phyloP scores from a whole-genome alignment of 2,329 filamentous ascomycete species.

The Emergomyces pasteurianus region DNA sequence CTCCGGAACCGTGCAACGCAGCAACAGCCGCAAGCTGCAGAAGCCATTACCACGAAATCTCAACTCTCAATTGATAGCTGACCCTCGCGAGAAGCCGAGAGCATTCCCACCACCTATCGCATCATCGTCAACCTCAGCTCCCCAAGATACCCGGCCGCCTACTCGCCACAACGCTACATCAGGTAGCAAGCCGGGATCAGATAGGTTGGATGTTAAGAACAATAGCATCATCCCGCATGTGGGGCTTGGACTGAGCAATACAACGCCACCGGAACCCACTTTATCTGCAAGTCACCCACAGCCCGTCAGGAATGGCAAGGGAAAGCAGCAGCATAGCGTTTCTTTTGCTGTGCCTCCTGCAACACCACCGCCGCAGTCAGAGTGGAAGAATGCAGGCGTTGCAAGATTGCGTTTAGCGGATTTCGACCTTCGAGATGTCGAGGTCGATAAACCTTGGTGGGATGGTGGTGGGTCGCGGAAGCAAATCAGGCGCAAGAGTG shows the following conservation, averaged over 20 bases:
- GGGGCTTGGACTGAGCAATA: constrained; percentile 2
- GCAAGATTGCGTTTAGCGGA: constrained; percentile 48
- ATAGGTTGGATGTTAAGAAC: neutral
- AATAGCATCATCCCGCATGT: neutral
- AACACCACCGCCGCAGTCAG: constrained; percentile 37
- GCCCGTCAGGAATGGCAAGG: constrained; percentile 14
- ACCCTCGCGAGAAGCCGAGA: neutral
- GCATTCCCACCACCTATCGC: neutral
- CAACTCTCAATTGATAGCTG: neutral
- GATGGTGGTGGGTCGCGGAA: constrained; percentile 44
- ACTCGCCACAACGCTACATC: neutral
- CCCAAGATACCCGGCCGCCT: neutral
- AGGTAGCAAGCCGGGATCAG: neutral
- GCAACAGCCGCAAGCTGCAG: constrained; percentile 11
- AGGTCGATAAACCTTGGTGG: constrained; percentile 59
- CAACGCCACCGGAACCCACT: constrained; percentile 6
- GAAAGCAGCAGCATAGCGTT: constrained; percentile 29
- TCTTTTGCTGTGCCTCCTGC: constrained; percentile 36
- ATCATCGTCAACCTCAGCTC: neutral
- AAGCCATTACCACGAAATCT: constrained; percentile 6
- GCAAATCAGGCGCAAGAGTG: constrained; percentile 35
- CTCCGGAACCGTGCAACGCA: constrained; percentile 3
- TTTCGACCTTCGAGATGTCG: constrained; percentile 45
- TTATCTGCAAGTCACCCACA: constrained; percentile 9
- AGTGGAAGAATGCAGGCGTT: constrained; percentile 59